Evolutionary conservation across 352 stramenopile genomes (phyloP), one percentile per base, ranked within the genome.

Genomic region (Phytopythium helicoides): DNA sequence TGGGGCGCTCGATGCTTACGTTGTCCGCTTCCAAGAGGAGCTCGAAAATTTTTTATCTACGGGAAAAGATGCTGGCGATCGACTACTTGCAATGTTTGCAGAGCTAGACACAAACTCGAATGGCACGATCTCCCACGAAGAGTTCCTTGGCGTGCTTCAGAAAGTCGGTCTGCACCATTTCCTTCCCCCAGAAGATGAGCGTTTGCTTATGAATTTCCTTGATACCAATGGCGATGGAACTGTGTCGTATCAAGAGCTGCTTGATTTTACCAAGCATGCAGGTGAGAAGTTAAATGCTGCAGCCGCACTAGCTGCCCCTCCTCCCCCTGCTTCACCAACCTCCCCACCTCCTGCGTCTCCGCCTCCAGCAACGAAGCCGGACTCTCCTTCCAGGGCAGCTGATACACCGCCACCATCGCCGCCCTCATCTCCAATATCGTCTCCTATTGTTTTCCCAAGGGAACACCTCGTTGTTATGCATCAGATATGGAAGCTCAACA

Each of bases 81-180:
- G 75, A 0, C 50, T 90, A 0, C 60, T 77, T 34, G 50, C 53
- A 21, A 60, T 85, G 9, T 89, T 89, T 58, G 56, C 66, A 0
- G 79, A 88, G 35, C 70, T 75, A 23, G 77, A 92, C 39, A 54
- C 60, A 16, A 66, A 89, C 47, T 56, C 53, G 1, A 87, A 71
- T 31, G 80, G 82, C 1, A 67, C 68, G 5, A 73, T 91, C 44
- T 86, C 76, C 0, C 66, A 70, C 10, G 62, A 70, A 11, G 80
- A 92, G 47, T 92, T 91, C 59, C 41, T 86, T 16, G 66, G 76
- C n/a, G 60, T 91, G 5, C 60, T 92, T 4, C 64, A 91, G 41
- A 68, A 76, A 44, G 71, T 78, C 41, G 82, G 80, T 0, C 62
- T 89, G 19, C 63, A 73, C 3, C 68, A 86, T 23, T 88, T 85